Evolutionary conservation across 2,329 filamentous ascomycete species (phyloP).

Genomic region (Verticillium longisporum): DNA sequence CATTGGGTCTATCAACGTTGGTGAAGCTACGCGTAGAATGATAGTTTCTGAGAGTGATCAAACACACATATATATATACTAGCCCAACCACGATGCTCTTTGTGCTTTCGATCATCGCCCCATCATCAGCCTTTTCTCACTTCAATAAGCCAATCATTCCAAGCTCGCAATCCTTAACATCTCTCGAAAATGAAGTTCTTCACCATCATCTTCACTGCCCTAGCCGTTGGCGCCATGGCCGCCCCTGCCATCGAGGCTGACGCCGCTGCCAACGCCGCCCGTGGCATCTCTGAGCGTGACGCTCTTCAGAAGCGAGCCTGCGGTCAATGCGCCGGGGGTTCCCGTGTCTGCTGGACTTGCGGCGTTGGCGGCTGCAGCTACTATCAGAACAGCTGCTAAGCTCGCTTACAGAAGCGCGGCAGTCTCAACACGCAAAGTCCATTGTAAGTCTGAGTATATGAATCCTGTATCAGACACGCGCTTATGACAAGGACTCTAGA

Average conservation of each 20-base stretch:
- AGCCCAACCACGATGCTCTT: neutral
- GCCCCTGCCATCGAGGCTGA: neutral
- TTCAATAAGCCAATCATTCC: neutral
- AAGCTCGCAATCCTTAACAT: neutral
- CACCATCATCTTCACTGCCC: neutral
- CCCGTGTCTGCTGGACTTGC: neutral
- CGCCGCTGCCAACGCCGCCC: neutral
- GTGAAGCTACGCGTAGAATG: no score
- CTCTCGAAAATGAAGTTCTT: conserved; percentile 1
- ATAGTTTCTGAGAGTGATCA: neutral
- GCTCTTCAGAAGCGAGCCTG: neutral
- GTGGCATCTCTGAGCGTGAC: neutral
- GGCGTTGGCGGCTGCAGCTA: neutral
- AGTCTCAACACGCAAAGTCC: neutral
- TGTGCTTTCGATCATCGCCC: neutral
- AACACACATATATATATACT: neutral
- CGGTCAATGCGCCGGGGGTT: neutral
- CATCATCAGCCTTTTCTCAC: neutral
- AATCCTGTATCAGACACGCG: no score
- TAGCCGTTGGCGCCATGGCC: neutral
- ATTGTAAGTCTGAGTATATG: neutral
- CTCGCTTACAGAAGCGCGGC: neutral
- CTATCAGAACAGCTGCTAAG: neutral
- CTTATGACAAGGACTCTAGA: no score
- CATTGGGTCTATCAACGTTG: neutral